Evolutionary conservation across 2,329 filamentous ascomycete genomes (phyloP).

Genomic region (Fusarium duplospermum): DNA sequence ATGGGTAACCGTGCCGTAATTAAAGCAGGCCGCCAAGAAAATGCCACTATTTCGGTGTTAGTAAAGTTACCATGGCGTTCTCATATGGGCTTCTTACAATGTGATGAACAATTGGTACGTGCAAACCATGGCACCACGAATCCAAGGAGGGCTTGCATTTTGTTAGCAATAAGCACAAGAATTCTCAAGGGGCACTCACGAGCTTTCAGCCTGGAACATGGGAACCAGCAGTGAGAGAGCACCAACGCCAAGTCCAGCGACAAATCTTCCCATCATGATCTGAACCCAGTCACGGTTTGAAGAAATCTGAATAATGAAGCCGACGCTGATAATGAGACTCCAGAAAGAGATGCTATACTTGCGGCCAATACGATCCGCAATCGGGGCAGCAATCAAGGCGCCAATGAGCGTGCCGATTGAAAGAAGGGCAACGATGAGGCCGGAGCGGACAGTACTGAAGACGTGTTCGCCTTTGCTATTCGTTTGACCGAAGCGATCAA

Average conservation of each 20-base stretch:
- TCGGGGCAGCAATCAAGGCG: slow-evolving; percentile 67
- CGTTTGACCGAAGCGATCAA: slow-evolving; percentile 61
- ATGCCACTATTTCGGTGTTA: slow-evolving; percentile 63
- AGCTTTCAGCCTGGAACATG: slow-evolving; percentile 81
- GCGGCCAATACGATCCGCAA: slow-evolving; percentile 75
- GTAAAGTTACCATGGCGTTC: neutral
- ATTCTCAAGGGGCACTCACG: slow-evolving; percentile 37
- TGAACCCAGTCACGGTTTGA: slow-evolving; percentile 69
- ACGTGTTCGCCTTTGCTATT: slow-evolving; percentile 51
- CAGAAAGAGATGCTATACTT: slow-evolving; percentile 71
- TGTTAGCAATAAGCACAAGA: neutral
- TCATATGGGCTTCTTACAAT: slow-evolving; percentile 4
- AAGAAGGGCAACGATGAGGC: slow-evolving; percentile 68
- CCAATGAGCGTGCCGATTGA: slow-evolving; percentile 72
- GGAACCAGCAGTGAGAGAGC: slow-evolving; percentile 72
- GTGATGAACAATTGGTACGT: slow-evolving; percentile 80
- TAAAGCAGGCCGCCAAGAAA: slow-evolving; percentile 68
- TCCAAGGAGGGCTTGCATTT: slow-evolving; percentile 62
- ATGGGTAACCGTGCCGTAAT: slow-evolving; percentile 69
- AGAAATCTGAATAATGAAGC: slow-evolving; percentile 76
- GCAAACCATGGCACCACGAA: slow-evolving; percentile 73
- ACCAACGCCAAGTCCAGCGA: slow-evolving; percentile 76
- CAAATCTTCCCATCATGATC: slow-evolving; percentile 72
- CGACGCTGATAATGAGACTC: slow-evolving; percentile 70
- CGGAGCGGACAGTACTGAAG: slow-evolving; percentile 66